Evolutionary conservation across 108 stramenopile species (phyloP), one percentile per base, ranked within the genome.

Genomic region (Seminavis robusta): DNA sequence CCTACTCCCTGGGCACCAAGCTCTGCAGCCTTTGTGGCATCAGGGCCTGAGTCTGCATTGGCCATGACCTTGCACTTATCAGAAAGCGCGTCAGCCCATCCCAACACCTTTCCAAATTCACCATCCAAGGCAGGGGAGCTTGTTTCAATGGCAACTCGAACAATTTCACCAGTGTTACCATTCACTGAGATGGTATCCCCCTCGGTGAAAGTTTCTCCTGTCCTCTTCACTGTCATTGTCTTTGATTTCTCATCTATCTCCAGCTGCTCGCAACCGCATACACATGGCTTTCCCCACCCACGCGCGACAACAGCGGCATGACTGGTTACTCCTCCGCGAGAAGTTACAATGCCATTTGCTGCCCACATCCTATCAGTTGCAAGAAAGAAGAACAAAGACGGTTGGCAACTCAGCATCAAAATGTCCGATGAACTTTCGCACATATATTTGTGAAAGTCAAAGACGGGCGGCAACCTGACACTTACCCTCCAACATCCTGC

Each of bases 401-500:
- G n/a, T n/a, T n/a, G n/a, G n/a, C n/a, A n/a, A n/a, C n/a, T n/a
- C n/a, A n/a, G n/a, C n/a, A n/a, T n/a, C n/a, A n/a, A n/a, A n/a
- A n/a, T n/a, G n/a, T n/a, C n/a, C n/a, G n/a, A n/a, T n/a, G n/a
- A n/a, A n/a, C n/a, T n/a, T n/a, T n/a, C n/a, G n/a, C n/a, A n/a
- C n/a, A n/a, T n/a, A n/a, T n/a, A n/a, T n/a, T n/a, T n/a, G n/a
- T n/a, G n/a, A n/a, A n/a, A n/a, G n/a, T n/a, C n/a, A n/a, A n/a
- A n/a, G n/a, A n/a, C n/a, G n/a, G n/a, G n/a, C n/a, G n/a, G n/a
- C n/a, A n/a, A n/a, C n/a, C n/a, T n/a, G n/a, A n/a, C n/a, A n/a
- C n/a, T n/a, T n/a, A n/a, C n/a, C 94, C 94, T 21, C 86, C 88
- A 30, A 94, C 86, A 78, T 94, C 94, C 51, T n/a, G n/a, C n/a